Base-by-base conservation (phyloP, 257 asterid species). In the Cordia subcordata region DNA sequence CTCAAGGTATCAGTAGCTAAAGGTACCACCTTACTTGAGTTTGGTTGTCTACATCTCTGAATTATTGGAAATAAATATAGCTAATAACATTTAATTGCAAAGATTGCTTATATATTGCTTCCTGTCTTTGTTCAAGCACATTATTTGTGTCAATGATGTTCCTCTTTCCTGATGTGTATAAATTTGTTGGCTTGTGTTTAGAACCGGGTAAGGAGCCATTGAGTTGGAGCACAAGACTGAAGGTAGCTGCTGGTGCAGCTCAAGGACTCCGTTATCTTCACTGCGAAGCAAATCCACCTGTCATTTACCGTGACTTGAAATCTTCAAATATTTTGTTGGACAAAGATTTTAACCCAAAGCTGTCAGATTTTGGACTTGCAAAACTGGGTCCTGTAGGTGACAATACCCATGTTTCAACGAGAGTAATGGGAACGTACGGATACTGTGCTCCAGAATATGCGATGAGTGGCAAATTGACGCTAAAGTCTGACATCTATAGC, bases 391-490 rank as follows among this genome's bases (percentile, higher is more conserved):
- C 95, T 5, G 89, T 85, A 21, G 95, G 95, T 0, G 91, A 85
- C 68, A 81, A 85, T 49, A 85, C 91, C 3, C 94, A 85, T 23
- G 91, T 85, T 32, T 83, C 95, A 4, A 85, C 91, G 4, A 77
- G 94, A 20, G 91, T 85, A 39, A 82, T 85, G 91, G 94, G 94
- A 33, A 85, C 94, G 1, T 85, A 85, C 20, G 94, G 94, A 21
- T 85, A 85, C 42, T 85, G 94, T 50, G 94, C 94, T 21, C 94
- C 94, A 0, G 94, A 85, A 37, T 85, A 83, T 15, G 95, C 95
- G 37, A 86, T 86, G 95, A 83, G 95, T 46, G 95, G 95, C 3
- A 81, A 81, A 56, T 68, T 86, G 51, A 79, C 92, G 15, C 51
- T 83, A 17, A 86, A 83, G 69, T 86, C 95, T 0, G 95, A 86